Conservation (phyloP, 2,329 filamentous ascomycete species). For the Monosporascus sp. region DNA sequence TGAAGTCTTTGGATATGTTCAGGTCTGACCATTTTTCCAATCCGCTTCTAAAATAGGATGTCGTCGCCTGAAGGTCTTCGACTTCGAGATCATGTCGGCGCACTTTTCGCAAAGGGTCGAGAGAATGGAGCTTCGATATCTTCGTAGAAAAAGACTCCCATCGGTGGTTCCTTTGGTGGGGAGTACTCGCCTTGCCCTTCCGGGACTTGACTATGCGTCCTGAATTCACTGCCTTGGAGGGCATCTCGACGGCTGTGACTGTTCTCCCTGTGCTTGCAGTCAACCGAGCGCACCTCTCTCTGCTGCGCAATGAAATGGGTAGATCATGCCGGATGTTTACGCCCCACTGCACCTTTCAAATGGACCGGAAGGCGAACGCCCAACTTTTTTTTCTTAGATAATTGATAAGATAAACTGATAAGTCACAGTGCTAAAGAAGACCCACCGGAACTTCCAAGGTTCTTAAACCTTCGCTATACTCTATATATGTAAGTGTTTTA, state of each 20-base stretch:
- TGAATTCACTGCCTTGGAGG: slow-evolving; percentile 47
- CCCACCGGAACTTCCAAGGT: too few relatives aligned
- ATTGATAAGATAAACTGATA: slow-evolving; percentile 10
- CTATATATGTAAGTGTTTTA: too few relatives aligned
- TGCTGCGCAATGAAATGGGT: neutral
- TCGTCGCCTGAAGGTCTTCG: slow-evolving; percentile 67
- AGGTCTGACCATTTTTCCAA: slow-evolving; percentile 87
- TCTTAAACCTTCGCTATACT: too few relatives aligned
- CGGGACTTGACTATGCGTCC: slow-evolving; percentile 64
- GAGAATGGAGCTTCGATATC: slow-evolving; percentile 78
- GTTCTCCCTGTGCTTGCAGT: slow-evolving; percentile 3
- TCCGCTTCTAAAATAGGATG: slow-evolving; percentile 82
- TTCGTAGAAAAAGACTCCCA: slow-evolving; percentile 90
- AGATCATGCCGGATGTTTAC: slow-evolving; percentile 4
- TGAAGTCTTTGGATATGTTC: slow-evolving; percentile 80
- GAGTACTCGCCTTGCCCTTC: slow-evolving; percentile 65
- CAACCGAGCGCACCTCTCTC: neutral
- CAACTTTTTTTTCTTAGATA: slow-evolving; percentile 25
- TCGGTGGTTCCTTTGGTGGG: slow-evolving; percentile 75
- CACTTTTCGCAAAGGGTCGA: slow-evolving; percentile 88
- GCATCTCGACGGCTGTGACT: slow-evolving; percentile 44
- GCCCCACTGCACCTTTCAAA: slow-evolving; percentile 18
- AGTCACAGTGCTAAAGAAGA: neutral
- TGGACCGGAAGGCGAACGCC: slow-evolving; percentile 8
- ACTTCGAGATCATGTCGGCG: slow-evolving; percentile 79